phyloP scores from a whole-genome alignment of 257 asterid species.

The Nicotiana sylvestris region DNA sequence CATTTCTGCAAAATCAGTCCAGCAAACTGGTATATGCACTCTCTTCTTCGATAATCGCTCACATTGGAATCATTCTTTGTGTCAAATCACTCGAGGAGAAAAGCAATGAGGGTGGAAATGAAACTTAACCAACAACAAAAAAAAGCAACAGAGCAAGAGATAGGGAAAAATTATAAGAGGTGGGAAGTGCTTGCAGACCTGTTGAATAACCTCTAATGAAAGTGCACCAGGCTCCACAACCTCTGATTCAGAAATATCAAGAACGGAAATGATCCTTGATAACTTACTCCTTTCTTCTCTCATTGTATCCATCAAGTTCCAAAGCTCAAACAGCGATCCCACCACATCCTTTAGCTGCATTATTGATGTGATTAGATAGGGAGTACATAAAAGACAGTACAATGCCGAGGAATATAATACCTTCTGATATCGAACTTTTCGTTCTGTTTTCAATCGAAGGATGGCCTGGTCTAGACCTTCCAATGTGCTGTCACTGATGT shows the following conservation, averaged over 20 bases:
- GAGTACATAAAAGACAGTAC: slow-evolving; percentile 5
- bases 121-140: not conserved
- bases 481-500: slow-evolving; percentile 69
- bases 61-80: not conserved
- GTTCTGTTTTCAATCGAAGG: slow-evolving; percentile 63
- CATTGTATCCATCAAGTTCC: slow-evolving; percentile 82
- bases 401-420: slow-evolving; percentile 31
- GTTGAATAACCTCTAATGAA: slow-evolving; percentile 60
- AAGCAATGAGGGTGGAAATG: not conserved
- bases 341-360: slow-evolving; percentile 82
- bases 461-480: slow-evolving; percentile 77
- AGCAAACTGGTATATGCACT: not conserved
- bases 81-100: not conserved
- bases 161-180: slow-evolving; percentile 3
- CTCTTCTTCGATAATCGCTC: not conserved
- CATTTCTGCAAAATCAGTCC: not conserved
- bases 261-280: slow-evolving; percentile 48
- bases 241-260: slow-evolving; percentile 56
- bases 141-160: not conserved
- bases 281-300: slow-evolving; percentile 58
- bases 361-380: slow-evolving; percentile 20
- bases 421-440: slow-evolving; percentile 73
- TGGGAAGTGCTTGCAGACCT: slow-evolving; percentile 41
- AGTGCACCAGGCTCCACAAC: slow-evolving; percentile 63
- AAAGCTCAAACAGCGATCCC: slow-evolving; percentile 65